Percentiles rank a stretch among this genome's conserved stretches.
phyloP scores from a whole-genome alignment of 176 grass and related monocot species.

The Melocanna baccifera region DNA sequence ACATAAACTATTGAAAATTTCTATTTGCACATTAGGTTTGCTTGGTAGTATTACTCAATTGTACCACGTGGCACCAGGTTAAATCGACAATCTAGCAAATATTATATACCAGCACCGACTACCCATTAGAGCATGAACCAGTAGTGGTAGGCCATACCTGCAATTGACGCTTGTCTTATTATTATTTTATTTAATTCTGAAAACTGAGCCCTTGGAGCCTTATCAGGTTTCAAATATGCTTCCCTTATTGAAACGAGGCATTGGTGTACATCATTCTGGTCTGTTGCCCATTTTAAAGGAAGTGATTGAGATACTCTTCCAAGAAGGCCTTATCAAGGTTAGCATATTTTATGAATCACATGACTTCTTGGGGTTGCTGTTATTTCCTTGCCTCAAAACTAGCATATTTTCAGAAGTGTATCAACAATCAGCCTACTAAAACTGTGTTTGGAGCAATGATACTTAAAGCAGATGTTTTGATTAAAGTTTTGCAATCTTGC shows the following conservation, averaged over 20 bases:
- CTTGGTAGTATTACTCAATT: background rate
- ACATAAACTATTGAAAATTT: background rate
- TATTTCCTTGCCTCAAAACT: conserved; percentile 1
- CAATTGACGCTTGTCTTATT: background rate
- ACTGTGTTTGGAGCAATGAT: background rate
- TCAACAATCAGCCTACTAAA: background rate
- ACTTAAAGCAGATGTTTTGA: background rate
- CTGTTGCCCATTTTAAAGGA: conserved; percentile 92
- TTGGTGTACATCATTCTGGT: conserved; percentile 95
- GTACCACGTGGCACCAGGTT: background rate
- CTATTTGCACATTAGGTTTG: background rate
- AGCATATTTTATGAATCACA: background rate
- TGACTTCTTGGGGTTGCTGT: background rate
- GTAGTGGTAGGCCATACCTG: background rate
- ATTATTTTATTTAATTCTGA: background rate
- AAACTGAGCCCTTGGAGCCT: background rate
- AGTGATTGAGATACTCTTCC: conserved; percentile 99
- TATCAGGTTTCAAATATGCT: conserved; percentile 86
- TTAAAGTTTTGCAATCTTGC: background rate
- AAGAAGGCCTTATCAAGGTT: conserved; percentile 98
- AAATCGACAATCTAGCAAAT: background rate
- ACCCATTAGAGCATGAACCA: background rate
- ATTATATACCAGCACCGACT: background rate
- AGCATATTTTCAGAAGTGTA: background rate
- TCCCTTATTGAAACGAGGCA: conserved; percentile 81